These are phyloP conservation scores for Berberis thunbergii DNA, from an alignment of 164 flowering plant species.

Conservation along the genomic window DNA sequence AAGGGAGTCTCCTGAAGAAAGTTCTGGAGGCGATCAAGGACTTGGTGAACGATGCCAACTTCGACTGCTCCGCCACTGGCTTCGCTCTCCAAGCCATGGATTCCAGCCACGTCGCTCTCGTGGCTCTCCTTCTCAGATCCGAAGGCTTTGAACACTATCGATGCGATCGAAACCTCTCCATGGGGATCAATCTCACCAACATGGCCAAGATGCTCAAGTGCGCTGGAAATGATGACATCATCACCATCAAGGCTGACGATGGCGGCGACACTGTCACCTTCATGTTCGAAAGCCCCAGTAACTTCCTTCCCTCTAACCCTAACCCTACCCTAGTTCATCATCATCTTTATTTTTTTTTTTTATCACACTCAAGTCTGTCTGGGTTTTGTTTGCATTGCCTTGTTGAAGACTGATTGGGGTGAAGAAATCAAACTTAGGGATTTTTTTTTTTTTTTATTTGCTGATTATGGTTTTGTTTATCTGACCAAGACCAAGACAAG, in stretches of 20 bases:
- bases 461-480: background rate
- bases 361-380: background rate
- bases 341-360: background rate
- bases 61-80: slow-evolving; percentile 50
- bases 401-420: background rate
- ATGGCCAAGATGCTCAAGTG: slow-evolving; percentile 45
- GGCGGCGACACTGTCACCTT: slow-evolving; percentile 37
- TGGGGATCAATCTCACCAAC: slow-evolving; percentile 49
- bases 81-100: slow-evolving; percentile 57
- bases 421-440: background rate
- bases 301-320: background rate
- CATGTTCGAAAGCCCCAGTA: slow-evolving; percentile 52
- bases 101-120: slow-evolving; percentile 49
- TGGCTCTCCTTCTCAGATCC: slow-evolving; percentile 40
- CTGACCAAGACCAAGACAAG: slow-evolving; percentile 51
- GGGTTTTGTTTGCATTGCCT: background rate
- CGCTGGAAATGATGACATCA: slow-evolving; percentile 41
- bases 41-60: slow-evolving; percentile 45
- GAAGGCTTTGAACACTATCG: slow-evolving; percentile 55
- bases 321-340: background rate
- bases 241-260: slow-evolving; percentile 47
- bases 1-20: slow-evolving; percentile 45
- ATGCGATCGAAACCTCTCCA: slow-evolving; percentile 39
- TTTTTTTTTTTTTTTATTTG: background rate
- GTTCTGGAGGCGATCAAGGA: slow-evolving; percentile 43